phyloP scores from a whole-genome alignment of 208 protist genomes.

The Leishmania aethiopica region DNA sequence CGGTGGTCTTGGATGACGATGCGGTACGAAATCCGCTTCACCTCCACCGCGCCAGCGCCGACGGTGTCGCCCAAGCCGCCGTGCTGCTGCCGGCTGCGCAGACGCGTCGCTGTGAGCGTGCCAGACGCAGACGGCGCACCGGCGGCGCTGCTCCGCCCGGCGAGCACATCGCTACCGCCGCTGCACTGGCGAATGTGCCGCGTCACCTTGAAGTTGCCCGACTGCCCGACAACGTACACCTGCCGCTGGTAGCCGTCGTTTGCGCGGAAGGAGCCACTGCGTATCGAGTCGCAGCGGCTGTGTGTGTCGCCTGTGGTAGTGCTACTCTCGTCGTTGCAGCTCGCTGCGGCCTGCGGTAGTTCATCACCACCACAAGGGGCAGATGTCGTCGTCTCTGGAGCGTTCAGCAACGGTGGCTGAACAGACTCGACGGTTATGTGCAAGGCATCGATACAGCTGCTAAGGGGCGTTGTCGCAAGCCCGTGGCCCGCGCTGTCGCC shows the following conservation, averaged over 20 bases:
- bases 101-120: not conserved
- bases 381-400: not conserved
- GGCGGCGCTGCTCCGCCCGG: not conserved
- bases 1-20: constrained; percentile 18
- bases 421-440: constrained; percentile 23
- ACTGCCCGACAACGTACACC: constrained; percentile 13
- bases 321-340: constrained; percentile 10
- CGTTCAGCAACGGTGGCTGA: not conserved
- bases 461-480: not conserved
- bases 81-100: not conserved
- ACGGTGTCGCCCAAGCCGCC: not conserved
- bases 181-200: constrained; percentile 27
- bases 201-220: constrained; percentile 36
- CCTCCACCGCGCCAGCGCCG: constrained; percentile 20
- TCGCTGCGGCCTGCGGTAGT: not conserved
- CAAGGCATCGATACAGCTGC: constrained; percentile 17
- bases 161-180: constrained; percentile 11
- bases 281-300: constrained; percentile 15
- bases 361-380: not conserved
- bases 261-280: constrained; percentile 5
- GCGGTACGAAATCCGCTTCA: constrained; percentile 33
- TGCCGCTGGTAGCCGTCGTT: constrained; percentile 24
- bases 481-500: not conserved
- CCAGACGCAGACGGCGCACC: not conserved
- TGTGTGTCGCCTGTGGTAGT: constrained; percentile 6